Conservation (phyloP, 345 rosid species). For the Physaria fendleri region DNA sequence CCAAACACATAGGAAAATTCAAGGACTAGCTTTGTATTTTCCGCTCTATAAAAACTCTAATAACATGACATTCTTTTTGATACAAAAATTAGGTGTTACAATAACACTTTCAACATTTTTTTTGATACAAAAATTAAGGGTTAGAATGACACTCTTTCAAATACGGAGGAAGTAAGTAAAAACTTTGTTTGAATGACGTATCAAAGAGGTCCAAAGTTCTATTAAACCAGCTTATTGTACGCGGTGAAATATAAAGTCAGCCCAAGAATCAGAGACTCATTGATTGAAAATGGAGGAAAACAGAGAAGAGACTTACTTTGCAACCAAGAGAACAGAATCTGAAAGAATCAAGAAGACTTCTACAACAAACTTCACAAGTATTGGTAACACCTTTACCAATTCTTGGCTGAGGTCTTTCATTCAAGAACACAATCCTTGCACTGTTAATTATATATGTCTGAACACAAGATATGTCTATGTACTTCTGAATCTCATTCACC, state of each 20-base stretch:
- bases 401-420: constrained; percentile 85
- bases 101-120: too few relatives aligned
- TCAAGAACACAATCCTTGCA: constrained; percentile 84
- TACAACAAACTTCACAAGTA: constrained; percentile 76
- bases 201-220: too few relatives aligned
- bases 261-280: not conserved
- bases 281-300: not conserved
- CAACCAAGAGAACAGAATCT: constrained; percentile 92
- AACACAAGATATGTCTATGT: constrained; percentile 70
- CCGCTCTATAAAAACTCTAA: too few relatives aligned
- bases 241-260: too few relatives aligned
- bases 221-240: too few relatives aligned
- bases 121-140: too few relatives aligned
- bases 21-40: too few relatives aligned
- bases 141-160: too few relatives aligned
- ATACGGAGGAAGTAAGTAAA: too few relatives aligned
- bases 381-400: constrained; percentile 91
- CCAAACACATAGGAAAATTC: not conserved
- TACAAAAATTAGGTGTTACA: too few relatives aligned
- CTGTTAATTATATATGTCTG: constrained; percentile 93
- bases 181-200: too few relatives aligned
- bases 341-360: constrained; percentile 92
- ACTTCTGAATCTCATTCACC: constrained; percentile 81
- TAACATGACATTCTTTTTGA: too few relatives aligned
- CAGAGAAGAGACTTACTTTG: constrained; percentile 35